phyloP scores from a whole-genome alignment of 225 moss, liverwort and hornwort species.

The Thuidium tamariscinum region DNA sequence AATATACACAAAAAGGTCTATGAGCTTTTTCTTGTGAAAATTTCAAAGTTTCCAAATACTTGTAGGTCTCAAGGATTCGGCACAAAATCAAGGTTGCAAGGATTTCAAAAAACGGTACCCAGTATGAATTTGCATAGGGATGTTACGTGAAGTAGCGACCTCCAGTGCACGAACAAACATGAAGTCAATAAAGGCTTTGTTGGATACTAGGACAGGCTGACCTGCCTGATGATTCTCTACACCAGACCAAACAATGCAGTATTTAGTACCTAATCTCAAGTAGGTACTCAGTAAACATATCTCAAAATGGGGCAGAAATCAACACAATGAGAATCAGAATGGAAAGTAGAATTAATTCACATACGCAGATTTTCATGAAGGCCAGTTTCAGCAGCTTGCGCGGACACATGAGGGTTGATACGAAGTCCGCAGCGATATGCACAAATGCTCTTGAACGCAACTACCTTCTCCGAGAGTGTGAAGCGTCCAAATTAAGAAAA shows the following conservation, averaged over 20 bases:
- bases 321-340: neutral
- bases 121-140: slow-evolving; percentile 88
- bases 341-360: neutral
- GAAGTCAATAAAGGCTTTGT: slow-evolving; percentile 65
- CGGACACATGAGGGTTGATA: slow-evolving; percentile 58
- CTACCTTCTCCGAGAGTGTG: slow-evolving; percentile 59
- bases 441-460: slow-evolving; percentile 77
- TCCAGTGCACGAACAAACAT: slow-evolving; percentile 72
- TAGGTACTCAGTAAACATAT: neutral
- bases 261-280: neutral
- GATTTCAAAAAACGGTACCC: slow-evolving; percentile 27
- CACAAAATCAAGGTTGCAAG: neutral
- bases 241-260: neutral
- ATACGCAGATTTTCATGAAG: slow-evolving; percentile 47
- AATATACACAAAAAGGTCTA: neutral
- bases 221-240: slow-evolving; percentile 12
- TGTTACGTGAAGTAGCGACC: slow-evolving; percentile 49
- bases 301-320: neutral
- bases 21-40: neutral
- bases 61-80: neutral
- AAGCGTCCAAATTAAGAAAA: slow-evolving; percentile 37
- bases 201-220: slow-evolving; percentile 43
- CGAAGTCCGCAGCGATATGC: slow-evolving; percentile 79
- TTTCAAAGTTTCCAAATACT: neutral
- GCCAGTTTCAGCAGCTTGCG: slow-evolving; percentile 67